These are phyloP conservation scores for Chaetomium fimeti DNA, from an alignment of 495 filamentous ascomycete genomes.

Conservation along the genomic window DNA sequence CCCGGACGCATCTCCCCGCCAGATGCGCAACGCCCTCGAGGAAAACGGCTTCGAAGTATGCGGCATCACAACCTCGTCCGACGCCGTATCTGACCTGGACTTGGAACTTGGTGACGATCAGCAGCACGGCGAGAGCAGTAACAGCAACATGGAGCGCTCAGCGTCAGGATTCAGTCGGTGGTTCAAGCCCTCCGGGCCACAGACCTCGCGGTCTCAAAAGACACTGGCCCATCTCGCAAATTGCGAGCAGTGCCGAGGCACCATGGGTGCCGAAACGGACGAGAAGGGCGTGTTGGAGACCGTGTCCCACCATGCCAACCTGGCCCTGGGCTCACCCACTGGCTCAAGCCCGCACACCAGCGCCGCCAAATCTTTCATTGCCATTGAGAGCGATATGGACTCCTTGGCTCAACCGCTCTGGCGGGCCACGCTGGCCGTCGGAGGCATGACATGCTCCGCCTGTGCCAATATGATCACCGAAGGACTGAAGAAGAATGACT, in stretches of 20 bases:
- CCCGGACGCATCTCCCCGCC: constrained; percentile 29
- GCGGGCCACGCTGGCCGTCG: constrained; percentile 65
- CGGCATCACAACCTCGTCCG: constrained; percentile 42
- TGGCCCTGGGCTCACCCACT: constrained; percentile 8
- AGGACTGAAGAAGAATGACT: constrained; percentile 61
- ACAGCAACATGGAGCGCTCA: constrained; percentile 12
- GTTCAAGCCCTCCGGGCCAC: constrained; percentile 23
- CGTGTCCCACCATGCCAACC: constrained; percentile 1
- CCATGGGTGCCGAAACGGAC: constrained; percentile 1
- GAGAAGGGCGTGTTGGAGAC: constrained; percentile 24
- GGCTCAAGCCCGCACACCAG: background rate
- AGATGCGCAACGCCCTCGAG: constrained; percentile 45
- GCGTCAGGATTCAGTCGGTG: constrained; percentile 29
- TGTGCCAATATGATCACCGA: constrained; percentile 69
- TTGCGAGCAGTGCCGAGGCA: constrained; percentile 37
- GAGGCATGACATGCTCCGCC: constrained; percentile 80
- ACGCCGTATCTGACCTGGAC: constrained; percentile 26
- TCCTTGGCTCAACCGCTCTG: constrained; percentile 32
- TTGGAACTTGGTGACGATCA: constrained; percentile 2
- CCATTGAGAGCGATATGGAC: constrained; percentile 28
- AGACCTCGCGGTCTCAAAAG: constrained; percentile 18
- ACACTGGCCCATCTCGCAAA: constrained; percentile 34
- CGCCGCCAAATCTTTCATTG: constrained; percentile 25
- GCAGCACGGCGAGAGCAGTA: constrained; percentile 21
- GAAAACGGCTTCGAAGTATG: constrained; percentile 49